Evolutionary conservation across 768 basidiomycete genomes (phyloP), one percentile per base, ranked within the genome.

Genomic region (Mycena haematopus): DNA sequence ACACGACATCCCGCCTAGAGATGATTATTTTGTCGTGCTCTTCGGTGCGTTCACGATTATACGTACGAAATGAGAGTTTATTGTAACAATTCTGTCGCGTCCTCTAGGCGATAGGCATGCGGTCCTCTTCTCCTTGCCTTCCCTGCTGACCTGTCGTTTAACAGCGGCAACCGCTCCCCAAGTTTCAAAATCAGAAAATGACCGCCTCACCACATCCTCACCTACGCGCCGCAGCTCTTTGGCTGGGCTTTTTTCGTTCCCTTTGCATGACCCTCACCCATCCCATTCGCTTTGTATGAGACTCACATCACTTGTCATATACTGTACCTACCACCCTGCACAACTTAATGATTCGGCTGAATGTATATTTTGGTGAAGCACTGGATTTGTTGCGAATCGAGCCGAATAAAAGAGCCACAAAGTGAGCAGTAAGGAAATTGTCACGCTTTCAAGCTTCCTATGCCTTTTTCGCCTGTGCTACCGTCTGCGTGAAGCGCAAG

Each of bases 401-500:
- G 42, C 50, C 50, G n/a, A 24, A 54, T 54, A 27, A 25, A 53
- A 56, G 4, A 56, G 36, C n/a, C n/a, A 56, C 35, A 45, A 56
- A n/a, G n/a, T n/a, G 54, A 44, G 40, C 29, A 47, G 9, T 27
- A 42, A 44, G 13, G 24, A 17, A 27, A 15, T 22, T n/a, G 9
- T 38, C 22, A 52, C 25, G 9, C 17, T 22, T 17, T 24, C n/a
- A 22, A 29, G 25, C 22, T 27, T 44, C 10, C 65, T 65, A 82
- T 21, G 73, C 67, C 58, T 68, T 75, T 70, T 84, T 86, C 2
- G 70, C 52, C 58, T 76, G 80, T 6, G 68, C 22, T 24, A 46
- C 42, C 17, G 72, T 67, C 60, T 80, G 79, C 15, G 63, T 67
- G 15, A 70, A 60, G 24, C 89, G 86, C 63, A 93, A 77, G 10